A percentile compares a stretch with the other conserved stretches of the same genome.
These are phyloP conservation scores for Wickerhamiella qilinensis DNA, from an alignment of 805 yeast genomes.

Conservation along the genomic window DNA sequence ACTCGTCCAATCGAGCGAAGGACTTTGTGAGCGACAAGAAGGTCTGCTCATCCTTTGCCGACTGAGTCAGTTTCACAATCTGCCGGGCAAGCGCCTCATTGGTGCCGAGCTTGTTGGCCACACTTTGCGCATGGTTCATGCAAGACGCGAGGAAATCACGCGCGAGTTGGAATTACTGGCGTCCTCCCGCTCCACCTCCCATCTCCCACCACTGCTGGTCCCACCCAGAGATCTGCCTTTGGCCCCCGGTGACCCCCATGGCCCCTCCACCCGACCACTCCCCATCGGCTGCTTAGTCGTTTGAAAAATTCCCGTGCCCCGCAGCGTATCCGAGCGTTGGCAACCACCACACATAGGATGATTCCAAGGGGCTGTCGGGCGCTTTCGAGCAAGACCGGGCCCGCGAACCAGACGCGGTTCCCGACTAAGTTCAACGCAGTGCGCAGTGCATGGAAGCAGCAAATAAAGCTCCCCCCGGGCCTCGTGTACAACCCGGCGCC, in stretches of 20 bases:
- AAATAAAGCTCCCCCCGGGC: conserved; percentile 40
- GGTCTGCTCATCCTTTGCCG: neutral
- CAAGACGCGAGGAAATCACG: neutral
- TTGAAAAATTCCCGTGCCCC: neutral
- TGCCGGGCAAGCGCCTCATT: neutral
- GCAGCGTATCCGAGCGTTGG: too few relatives aligned
- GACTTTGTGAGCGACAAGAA: conserved; percentile 1
- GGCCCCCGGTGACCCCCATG: too few relatives aligned
- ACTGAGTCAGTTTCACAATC: neutral
- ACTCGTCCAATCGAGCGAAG: conserved; percentile 17
- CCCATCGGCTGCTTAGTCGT: neutral
- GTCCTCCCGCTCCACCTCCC: too few relatives aligned
- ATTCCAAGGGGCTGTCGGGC: neutral
- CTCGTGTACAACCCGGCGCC: conserved; percentile 49
- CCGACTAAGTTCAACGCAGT: conserved; percentile 38
- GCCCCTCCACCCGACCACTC: too few relatives aligned
- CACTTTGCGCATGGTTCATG: neutral
- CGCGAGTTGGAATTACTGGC: too few relatives aligned
- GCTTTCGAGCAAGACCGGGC: neutral
- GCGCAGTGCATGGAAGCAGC: conserved; percentile 52
- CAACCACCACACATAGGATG: neutral
- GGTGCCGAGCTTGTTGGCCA: neutral
- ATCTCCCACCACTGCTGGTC: too few relatives aligned
- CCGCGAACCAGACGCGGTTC: neutral
- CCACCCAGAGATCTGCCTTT: too few relatives aligned